Evolutionary conservation across 2,329 filamentous ascomycete genomes (phyloP).

Genomic region (Pseudocercospora vitis): DNA sequence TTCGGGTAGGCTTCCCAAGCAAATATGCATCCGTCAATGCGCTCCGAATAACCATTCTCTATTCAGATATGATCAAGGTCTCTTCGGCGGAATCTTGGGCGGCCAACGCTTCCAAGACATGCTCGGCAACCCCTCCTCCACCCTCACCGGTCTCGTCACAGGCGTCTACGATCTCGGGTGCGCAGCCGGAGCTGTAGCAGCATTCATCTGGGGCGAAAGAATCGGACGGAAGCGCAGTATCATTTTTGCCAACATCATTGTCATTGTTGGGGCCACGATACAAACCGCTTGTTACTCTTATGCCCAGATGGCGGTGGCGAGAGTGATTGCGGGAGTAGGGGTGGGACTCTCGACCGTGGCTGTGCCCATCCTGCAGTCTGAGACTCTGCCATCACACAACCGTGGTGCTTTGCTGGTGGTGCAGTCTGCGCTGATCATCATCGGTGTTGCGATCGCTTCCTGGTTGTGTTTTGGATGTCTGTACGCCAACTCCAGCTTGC

Average conservation of each 20-base stretch:
- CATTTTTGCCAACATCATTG: slow-evolving; percentile 31
- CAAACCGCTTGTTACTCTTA: slow-evolving; percentile 32
- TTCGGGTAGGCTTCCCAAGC: slow-evolving; percentile 28
- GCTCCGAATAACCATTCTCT: no score
- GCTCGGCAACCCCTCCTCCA: slow-evolving; percentile 31
- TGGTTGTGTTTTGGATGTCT: slow-evolving; percentile 35
- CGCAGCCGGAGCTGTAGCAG: slow-evolving; percentile 30
- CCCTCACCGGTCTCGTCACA: slow-evolving; percentile 32
- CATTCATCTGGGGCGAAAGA: slow-evolving; percentile 31
- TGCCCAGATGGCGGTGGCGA: slow-evolving; percentile 29
- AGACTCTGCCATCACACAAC: slow-evolving; percentile 36
- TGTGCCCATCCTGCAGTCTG: slow-evolving; percentile 34
- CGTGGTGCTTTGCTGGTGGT: slow-evolving; percentile 33
- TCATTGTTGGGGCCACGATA: slow-evolving; percentile 31
- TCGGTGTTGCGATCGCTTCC: slow-evolving; percentile 33
- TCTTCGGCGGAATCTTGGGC: slow-evolving; percentile 35
- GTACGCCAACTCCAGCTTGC: slow-evolving; percentile 29
- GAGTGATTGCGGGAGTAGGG: slow-evolving; percentile 33
- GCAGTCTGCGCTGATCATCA: slow-evolving; percentile 34
- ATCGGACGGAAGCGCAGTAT: slow-evolving; percentile 32
- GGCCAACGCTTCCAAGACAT: slow-evolving; percentile 33
- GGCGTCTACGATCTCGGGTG: slow-evolving; percentile 34
- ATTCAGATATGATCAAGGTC: slow-evolving; percentile 31
- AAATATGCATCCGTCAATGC: no score
- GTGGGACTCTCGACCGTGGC: slow-evolving; percentile 35